phyloP scores from a whole-genome alignment of 139 green algal species.

The Ulvella scutata region DNA sequence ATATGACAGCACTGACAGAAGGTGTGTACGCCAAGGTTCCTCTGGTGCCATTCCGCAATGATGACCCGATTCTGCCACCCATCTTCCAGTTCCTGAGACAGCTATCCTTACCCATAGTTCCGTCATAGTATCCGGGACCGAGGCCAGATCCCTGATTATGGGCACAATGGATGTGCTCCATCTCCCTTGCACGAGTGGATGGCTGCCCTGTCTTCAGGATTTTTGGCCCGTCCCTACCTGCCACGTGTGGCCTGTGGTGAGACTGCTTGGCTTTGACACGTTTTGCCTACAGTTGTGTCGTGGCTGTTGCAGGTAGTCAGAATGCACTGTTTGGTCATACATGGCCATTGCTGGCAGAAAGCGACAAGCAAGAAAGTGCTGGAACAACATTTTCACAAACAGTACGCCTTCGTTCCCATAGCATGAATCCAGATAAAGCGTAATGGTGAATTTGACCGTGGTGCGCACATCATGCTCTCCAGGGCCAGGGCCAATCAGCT shows the following conservation, averaged over 20 bases:
- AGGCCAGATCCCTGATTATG: not conserved
- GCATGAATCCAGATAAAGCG: too few species aligned
- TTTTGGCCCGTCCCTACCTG: not conserved
- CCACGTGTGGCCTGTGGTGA: not conserved
- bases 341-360: too few species aligned
- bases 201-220: not conserved
- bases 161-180: not conserved
- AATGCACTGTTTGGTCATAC: too few species aligned
- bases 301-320: too few species aligned
- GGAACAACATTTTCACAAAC: too few species aligned
- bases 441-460: too few species aligned
- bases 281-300: too few species aligned
- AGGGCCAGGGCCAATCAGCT: not conserved
- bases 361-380: too few species aligned
- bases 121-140: not conserved
- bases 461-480: not conserved
- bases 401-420: too few species aligned
- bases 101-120: not conserved
- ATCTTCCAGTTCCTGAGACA: not conserved
- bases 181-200: not conserved
- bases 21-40: not conserved
- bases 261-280: not conserved
- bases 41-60: not conserved
- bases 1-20: too few species aligned
- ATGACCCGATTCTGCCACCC: not conserved